A percentile compares a stretch with the other conserved stretches of the same genome.
phyloP scores from a whole-genome alignment of 2,329 filamentous ascomycete genomes.

The Diaporthe aspalathi region DNA sequence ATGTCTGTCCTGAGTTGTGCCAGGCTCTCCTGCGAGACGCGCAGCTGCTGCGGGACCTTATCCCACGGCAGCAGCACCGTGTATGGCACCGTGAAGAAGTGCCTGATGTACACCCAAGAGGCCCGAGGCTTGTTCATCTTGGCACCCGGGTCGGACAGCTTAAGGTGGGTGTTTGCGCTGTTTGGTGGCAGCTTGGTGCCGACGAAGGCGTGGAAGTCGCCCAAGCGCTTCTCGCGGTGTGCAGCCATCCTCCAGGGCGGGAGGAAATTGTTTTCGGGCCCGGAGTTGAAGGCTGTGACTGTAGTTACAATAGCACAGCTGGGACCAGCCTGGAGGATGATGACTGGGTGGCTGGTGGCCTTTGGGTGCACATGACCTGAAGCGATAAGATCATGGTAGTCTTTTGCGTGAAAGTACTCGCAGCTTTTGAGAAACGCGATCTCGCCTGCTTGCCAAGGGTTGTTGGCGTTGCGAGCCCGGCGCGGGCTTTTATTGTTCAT shows the following conservation, averaged over 20 bases:
- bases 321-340: conserved; percentile 45
- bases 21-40: conserved; percentile 18
- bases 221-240: conserved; percentile 43
- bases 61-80: conserved; percentile 40
- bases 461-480: background rate
- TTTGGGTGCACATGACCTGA: conserved; percentile 38
- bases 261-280: conserved; percentile 40
- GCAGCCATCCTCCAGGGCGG: conserved; percentile 47
- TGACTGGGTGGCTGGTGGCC: conserved; percentile 49
- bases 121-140: conserved; percentile 42
- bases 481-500: background rate
- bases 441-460: conserved; percentile 44
- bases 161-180: conserved; percentile 39
- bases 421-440: conserved; percentile 47
- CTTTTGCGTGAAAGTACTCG: conserved; percentile 36
- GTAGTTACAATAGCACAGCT: conserved; percentile 45
- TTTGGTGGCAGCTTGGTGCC: conserved; percentile 43
- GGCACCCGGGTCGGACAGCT: conserved; percentile 42
- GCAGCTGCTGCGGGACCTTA: conserved; percentile 36
- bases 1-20: conserved; percentile 22
- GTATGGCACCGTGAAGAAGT: conserved; percentile 40
- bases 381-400: conserved; percentile 41
- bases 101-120: conserved; percentile 42
- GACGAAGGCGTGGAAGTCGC: conserved; percentile 48
- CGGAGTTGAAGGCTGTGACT: conserved; percentile 49